These are phyloP conservation scores for Pseudocercospora fuligena DNA, from an alignment of 2,329 filamentous ascomycete genomes.

Conservation along the genomic window DNA sequence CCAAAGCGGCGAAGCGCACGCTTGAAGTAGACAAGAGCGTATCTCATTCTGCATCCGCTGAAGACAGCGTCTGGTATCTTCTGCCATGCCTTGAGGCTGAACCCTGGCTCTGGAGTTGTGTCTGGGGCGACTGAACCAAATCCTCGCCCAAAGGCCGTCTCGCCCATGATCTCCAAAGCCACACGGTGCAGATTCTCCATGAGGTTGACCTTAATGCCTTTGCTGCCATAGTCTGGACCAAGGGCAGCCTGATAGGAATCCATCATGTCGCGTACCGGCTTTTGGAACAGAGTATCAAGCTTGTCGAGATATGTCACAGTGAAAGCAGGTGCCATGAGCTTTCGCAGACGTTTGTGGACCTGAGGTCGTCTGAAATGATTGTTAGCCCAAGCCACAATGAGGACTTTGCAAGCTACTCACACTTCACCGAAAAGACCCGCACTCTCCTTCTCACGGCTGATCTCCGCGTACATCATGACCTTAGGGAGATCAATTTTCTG, in stretches of 20 bases:
- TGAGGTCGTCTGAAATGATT: slow-evolving; percentile 5
- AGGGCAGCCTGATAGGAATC: slow-evolving; percentile 1
- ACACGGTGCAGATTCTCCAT: slow-evolving; percentile 19
- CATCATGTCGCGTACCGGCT: slow-evolving; percentile 6
- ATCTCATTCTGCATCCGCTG: slow-evolving; percentile 11
- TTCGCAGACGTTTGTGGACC: slow-evolving; percentile 13
- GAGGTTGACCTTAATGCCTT: slow-evolving; percentile 8
- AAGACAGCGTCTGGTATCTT: slow-evolving; percentile 18
- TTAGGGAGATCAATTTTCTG: slow-evolving; percentile 17
- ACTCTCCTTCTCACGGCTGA: slow-evolving; percentile 16
- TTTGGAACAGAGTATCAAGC: slow-evolving; percentile 14
- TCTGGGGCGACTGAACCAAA: slow-evolving; percentile 16
- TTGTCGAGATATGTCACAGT: slow-evolving; percentile 13
- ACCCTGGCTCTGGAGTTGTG: slow-evolving; percentile 3
- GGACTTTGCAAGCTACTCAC: background rate
- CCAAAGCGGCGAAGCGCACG: slow-evolving; percentile 11
- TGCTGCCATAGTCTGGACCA: background rate
- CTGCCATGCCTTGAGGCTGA: slow-evolving; percentile 12
- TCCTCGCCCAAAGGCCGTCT: slow-evolving; percentile 20
- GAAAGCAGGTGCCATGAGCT: slow-evolving; percentile 16
- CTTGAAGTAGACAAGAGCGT: slow-evolving; percentile 21
- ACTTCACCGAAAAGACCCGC: slow-evolving; percentile 23
- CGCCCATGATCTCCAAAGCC: slow-evolving; percentile 20
- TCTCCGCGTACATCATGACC: slow-evolving; percentile 25
- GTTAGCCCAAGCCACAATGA: background rate